phyloP scores from a whole-genome alignment of 495 filamentous ascomycete species.

The Hypoxylon intermedium region DNA sequence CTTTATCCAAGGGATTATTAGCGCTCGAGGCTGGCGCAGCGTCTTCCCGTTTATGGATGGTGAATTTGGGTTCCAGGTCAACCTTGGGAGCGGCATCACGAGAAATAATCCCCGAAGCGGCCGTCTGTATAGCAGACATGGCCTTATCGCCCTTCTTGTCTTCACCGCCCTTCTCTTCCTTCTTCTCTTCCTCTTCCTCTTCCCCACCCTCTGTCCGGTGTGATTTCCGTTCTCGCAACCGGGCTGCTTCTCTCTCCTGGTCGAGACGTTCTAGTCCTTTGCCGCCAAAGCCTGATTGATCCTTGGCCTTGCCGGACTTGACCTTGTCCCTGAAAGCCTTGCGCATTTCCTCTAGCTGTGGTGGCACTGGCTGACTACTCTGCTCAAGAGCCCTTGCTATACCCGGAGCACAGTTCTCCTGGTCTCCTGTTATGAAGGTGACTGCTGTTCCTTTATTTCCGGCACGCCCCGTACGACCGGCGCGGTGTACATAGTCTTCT shows the following conservation, averaged over 20 bases:
- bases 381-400: slow-evolving; percentile 94
- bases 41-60: slow-evolving; percentile 75
- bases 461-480: slow-evolving; percentile 91
- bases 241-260: slow-evolving; percentile 84
- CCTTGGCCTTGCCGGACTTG: slow-evolving; percentile 88
- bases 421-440: slow-evolving; percentile 89
- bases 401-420: slow-evolving; percentile 87
- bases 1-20: slow-evolving; percentile 80
- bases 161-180: slow-evolving; percentile 69
- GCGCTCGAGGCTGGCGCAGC: slow-evolving; percentile 55
- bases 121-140: slow-evolving; percentile 66
- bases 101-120: slow-evolving; percentile 63
- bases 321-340: slow-evolving; percentile 85
- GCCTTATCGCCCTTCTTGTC: slow-evolving; percentile 68
- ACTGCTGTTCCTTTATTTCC: slow-evolving; percentile 95
- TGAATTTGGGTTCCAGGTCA: slow-evolving; percentile 64
- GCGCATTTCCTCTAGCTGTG: slow-evolving; percentile 64
- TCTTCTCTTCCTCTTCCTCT: slow-evolving; percentile 84
- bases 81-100: slow-evolving; percentile 48
- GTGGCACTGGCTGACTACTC: slow-evolving; percentile 82
- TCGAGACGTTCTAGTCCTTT: slow-evolving; percentile 92
- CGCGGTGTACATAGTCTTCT: slow-evolving; percentile 97
- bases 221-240: slow-evolving; percentile 81
- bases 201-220: slow-evolving; percentile 91
- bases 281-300: slow-evolving; percentile 87